Evolutionary conservation across 2,329 filamentous ascomycete species (phyloP), one percentile per base, ranked within the genome.

Genomic region (Parafenestella ontariensis): DNA sequence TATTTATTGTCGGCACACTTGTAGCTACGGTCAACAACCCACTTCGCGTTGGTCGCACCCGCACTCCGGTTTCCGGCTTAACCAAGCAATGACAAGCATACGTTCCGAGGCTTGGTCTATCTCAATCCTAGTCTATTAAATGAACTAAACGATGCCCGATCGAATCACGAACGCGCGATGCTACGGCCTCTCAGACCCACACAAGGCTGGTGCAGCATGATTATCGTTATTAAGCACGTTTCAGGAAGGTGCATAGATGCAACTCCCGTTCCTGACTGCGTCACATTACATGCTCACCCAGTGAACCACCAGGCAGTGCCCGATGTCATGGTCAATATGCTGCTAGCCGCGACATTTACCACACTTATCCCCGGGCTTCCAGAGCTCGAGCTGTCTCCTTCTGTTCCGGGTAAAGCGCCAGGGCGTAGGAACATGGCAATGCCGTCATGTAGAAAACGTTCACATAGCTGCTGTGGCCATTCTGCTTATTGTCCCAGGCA

Each of bases 11-110:
- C 28, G 28, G 28, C 24, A 17, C 13, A 17, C 10, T 17, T 5
- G 2, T 26, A 23, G 10, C 40, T 21, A 24, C 40, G 3, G 40
- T 13, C n/a, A 7, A 28, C 6, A 7, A 10, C 3, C 41, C 13
- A 8, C 10, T 29, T 28, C 15, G 8, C 15, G 26, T 31, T 43
- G n/a, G 24, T 29, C 4, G 24, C 9, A 20, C 24, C 41, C 17
- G 23, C 20, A 4, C 26, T 20, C 24, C 7, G 4, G 28, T n/a
- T 34, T 24, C 18, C 46, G 41, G 54, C 50, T 47, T 20, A 31
- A 50, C 53, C 51, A 63, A 63, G 60, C 58, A 52, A 61, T 26
- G 37, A 61, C 56, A 63, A 63, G 60, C 60, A 56, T 57, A 46
- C 33, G 34, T 18, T 54, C 49, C 58, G 49, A 59, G 55, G 53